These are phyloP conservation scores for Vicia villosa DNA, from an alignment of 306 rosid species.

Conservation along the genomic window DNA sequence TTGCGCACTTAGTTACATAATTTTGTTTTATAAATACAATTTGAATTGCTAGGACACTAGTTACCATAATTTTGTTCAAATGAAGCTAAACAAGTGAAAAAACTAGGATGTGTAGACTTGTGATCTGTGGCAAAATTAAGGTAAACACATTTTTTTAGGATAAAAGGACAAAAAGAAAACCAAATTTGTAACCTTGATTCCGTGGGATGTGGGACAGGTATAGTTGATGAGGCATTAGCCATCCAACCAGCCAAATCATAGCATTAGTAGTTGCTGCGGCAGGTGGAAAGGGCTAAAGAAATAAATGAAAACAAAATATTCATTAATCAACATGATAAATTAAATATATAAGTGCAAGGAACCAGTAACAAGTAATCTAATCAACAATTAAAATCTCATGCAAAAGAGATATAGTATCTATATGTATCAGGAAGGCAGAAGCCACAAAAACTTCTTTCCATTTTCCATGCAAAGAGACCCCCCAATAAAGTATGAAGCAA, in stretches of 20 bases:
- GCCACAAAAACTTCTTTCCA: not conserved
- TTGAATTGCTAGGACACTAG: slow-evolving; percentile 10
- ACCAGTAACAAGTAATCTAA: slow-evolving; percentile 15
- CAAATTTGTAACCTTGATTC: slow-evolving; percentile 66
- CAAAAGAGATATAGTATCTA: slow-evolving; percentile 6
- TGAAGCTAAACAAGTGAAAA: not conserved
- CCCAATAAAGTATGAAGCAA: slow-evolving; percentile 14
- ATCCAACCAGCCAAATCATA: slow-evolving; percentile 76
- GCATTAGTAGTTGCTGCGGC: slow-evolving; percentile 72
- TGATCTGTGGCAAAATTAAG: not conserved
- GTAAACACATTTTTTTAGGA: not conserved
- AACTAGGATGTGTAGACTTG: slow-evolving; percentile 5
- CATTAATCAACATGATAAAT: slow-evolving; percentile 28
- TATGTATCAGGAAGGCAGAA: not conserved
- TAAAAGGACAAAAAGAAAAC: not conserved
- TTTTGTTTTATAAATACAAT: slow-evolving; percentile 23
- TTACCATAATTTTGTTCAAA: not conserved
- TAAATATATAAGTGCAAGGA: slow-evolving; percentile 17
- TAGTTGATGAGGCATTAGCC: slow-evolving; percentile 83
- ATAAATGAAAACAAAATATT: slow-evolving; percentile 23
- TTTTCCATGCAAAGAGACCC: slow-evolving; percentile 10
- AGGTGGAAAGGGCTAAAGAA: slow-evolving; percentile 71
- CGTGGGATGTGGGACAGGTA: slow-evolving; percentile 61
- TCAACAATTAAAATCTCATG: not conserved
- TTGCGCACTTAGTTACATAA: not conserved